Evolutionary conservation across 371 early-diverging fungal genomes (phyloP), one percentile per base, ranked within the genome.

Genomic region (Mucor saturninus): DNA sequence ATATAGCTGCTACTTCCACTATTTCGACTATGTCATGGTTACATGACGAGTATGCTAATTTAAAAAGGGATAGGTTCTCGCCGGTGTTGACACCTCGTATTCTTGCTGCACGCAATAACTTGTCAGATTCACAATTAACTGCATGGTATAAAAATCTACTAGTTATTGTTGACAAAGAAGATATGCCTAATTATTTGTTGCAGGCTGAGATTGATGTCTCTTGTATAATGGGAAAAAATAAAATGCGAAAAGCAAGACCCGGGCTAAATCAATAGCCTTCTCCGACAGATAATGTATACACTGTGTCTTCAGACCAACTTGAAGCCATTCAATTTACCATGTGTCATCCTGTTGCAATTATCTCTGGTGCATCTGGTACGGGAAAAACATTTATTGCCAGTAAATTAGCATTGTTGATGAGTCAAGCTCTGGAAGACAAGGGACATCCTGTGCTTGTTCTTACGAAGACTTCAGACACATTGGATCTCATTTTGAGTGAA

Each of bases 281-380:
- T 15, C 54, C 31, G 8, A 15, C 35, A 51, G 59, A 58, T 30
- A 28, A 39, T 48, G n/a, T 46, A 11, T 80, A 75, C 37, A 51
- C 30, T 0, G 14, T 76, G 0, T 78, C 81, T 1, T 61, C 72
- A 0, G 74, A 73, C 35, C 81, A 81, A 15, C 3, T 76, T 0
- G 62, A 56, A 1, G 78, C 81, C 2, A 28, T 74, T 2, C 62
- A 72, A 28, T 62, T 71, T 59, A 74, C 72, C 0, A 13, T 81
- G 26, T 65, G 65, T 0, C 74, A 81, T 54, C 71, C 68, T 1
- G 56, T 81, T 14, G 62, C 78, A 14, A 62, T 71, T 1, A 71
- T 81, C 11, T 59, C 76, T 1, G 81, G 81, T 1, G 60, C 67
- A 4, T 56, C 76, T 30, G 78, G 81, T 10, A 74, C 81, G 5